phyloP scores from a whole-genome alignment of 2,329 filamentous ascomycete species.

The Diaporthe vaccinii region DNA sequence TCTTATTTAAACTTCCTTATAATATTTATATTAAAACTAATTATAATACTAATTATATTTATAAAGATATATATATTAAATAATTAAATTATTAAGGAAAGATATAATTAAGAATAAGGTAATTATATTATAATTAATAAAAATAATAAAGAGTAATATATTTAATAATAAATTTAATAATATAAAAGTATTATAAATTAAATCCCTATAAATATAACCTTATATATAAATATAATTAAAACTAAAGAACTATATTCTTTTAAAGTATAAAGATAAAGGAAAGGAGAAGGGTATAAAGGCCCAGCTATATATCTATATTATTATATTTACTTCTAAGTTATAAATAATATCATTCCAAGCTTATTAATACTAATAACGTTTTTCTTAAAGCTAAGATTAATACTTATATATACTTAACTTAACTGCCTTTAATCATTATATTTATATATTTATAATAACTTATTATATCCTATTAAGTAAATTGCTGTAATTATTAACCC shows the following conservation, averaged over 20 bases:
- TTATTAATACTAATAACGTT: background rate
- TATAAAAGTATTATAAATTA: background rate
- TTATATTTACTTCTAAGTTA: background rate
- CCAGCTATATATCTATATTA: background rate
- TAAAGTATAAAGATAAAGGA: background rate
- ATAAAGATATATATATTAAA: background rate
- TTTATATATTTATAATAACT: background rate
- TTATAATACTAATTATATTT: background rate
- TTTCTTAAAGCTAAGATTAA: background rate
- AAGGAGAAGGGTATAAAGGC: background rate
- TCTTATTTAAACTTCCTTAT: background rate
- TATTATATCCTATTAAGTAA: background rate
- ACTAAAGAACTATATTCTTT: background rate
- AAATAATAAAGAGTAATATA: background rate
- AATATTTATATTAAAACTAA: background rate
- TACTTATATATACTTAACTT: background rate
- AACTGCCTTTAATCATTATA: background rate
- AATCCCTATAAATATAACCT: background rate
- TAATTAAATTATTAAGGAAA: background rate
- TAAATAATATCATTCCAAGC: background rate
- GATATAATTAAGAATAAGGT: background rate
- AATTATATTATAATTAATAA: background rate
- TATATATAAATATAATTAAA: background rate
- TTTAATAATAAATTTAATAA: background rate
- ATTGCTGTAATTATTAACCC: background rate